These are phyloP conservation scores for Saccharomycodes ludwigii DNA, from an alignment of 805 yeast genomes.

Conservation along the genomic window DNA sequence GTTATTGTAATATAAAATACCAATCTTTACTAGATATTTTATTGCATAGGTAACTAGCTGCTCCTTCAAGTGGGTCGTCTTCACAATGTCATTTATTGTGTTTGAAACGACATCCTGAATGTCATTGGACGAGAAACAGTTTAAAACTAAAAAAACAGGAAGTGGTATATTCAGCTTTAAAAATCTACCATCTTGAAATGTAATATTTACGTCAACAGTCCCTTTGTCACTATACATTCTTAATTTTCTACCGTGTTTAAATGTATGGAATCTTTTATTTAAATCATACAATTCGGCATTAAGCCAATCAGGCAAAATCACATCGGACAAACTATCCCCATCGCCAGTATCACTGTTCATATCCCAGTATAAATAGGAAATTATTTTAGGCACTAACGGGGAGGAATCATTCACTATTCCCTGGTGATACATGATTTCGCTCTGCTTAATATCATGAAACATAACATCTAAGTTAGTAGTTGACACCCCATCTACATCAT, in stretches of 20 bases:
- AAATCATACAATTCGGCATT: constrained; percentile 31
- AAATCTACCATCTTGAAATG: constrained; percentile 32
- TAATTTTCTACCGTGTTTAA: constrained; percentile 48
- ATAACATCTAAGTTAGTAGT: constrained; percentile 62
- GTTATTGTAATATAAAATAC: too few relatives aligned
- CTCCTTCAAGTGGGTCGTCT: too few relatives aligned
- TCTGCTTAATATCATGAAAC: constrained; percentile 58
- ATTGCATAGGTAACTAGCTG: too few relatives aligned
- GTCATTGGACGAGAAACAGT: not conserved
- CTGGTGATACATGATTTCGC: constrained; percentile 32
- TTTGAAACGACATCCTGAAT: too few relatives aligned
- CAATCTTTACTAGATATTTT: too few relatives aligned
- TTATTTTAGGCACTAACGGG: constrained; percentile 34
- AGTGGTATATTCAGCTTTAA: constrained; percentile 7
- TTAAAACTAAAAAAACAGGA: not conserved
- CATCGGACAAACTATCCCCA: constrained; percentile 24
- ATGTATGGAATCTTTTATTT: constrained; percentile 27
- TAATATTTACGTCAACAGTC: constrained; percentile 45
- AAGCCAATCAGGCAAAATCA: constrained; percentile 37
- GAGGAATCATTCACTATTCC: not conserved
- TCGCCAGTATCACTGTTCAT: constrained; percentile 13
- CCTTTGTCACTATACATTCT: constrained; percentile 50
- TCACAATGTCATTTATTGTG: constrained; percentile 24
- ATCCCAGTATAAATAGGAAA: constrained; percentile 82
- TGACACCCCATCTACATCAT: constrained; percentile 7